These are phyloP conservation scores for Melaleuca quinquenervia DNA, from an alignment of 345 rosid genomes.

Conservation along the genomic window DNA sequence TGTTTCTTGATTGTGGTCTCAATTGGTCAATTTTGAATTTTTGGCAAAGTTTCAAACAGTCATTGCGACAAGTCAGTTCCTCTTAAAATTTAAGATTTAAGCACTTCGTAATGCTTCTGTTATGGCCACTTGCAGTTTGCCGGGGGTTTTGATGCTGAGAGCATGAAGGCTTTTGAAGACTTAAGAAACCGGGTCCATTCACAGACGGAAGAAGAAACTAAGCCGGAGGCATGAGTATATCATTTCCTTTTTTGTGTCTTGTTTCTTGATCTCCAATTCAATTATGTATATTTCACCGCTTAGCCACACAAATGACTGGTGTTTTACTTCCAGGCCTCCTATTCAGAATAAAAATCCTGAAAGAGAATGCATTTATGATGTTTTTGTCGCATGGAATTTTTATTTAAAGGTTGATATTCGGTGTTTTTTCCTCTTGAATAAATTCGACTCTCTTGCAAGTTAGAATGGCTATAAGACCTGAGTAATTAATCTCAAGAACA, in stretches of 20 bases:
- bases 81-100: neutral
- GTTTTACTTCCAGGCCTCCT: neutral
- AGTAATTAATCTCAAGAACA: neutral
- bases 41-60: neutral
- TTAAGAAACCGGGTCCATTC: constrained; percentile 62
- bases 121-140: constrained; percentile 53
- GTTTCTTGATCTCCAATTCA: neutral
- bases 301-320: neutral
- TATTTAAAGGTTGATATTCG: neutral
- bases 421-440: neutral
- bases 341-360: neutral
- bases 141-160: constrained; percentile 95
- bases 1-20: neutral
- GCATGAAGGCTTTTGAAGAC: constrained; percentile 98
- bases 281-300: constrained; percentile 12
- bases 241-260: neutral
- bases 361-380: neutral
- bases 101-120: neutral
- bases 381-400: neutral
- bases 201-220: constrained; percentile 32
- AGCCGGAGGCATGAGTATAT: constrained; percentile 14
- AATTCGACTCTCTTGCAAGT: neutral
- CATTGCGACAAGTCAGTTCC: neutral
- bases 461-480: neutral
- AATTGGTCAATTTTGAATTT: neutral